phyloP scores from a whole-genome alignment of 2,329 filamentous ascomycete genomes.

The Emydomyces testavorans region DNA sequence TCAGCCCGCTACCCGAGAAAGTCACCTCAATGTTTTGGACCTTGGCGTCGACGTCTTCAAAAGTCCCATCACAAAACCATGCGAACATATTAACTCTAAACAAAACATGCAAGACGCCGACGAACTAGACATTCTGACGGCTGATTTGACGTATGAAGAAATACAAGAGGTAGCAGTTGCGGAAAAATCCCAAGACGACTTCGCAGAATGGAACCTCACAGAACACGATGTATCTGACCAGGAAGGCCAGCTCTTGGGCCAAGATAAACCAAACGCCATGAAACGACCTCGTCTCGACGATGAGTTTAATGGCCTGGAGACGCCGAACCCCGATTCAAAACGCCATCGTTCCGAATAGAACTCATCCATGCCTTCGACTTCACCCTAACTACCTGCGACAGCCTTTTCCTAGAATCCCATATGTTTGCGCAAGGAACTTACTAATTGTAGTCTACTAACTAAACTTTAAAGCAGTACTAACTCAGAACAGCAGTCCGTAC shows the following conservation, averaged over 20 bases:
- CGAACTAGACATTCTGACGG: slow-evolving; percentile 5
- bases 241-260: slow-evolving; percentile 20
- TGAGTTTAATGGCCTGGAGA: slow-evolving; percentile 9
- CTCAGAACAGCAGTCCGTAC: not conserved
- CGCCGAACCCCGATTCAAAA: slow-evolving; percentile 11
- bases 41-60: slow-evolving; percentile 27
- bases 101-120: not conserved
- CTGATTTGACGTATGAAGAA: slow-evolving; percentile 15
- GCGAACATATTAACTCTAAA: not conserved
- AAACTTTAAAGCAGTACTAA: not conserved
- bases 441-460: not conserved
- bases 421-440: not conserved
- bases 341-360: slow-evolving; percentile 14
- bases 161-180: slow-evolving; percentile 21
- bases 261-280: slow-evolving; percentile 17
- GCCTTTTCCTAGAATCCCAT: not conserved
- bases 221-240: slow-evolving; percentile 31
- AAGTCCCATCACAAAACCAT: slow-evolving; percentile 14
- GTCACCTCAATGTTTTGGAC: slow-evolving; percentile 22
- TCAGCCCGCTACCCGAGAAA: slow-evolving; percentile 16
- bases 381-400: not conserved
- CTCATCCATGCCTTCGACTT: not conserved
- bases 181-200: slow-evolving; percentile 15
- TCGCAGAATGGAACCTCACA: slow-evolving; percentile 5
- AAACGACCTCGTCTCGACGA: slow-evolving; percentile 15